A percentile compares a stretch with the other conserved stretches of the same genome.
These are phyloP conservation scores for Backusella tuberculispora DNA, from an alignment of 192 early-diverging fungal species.

Conservation along the genomic window DNA sequence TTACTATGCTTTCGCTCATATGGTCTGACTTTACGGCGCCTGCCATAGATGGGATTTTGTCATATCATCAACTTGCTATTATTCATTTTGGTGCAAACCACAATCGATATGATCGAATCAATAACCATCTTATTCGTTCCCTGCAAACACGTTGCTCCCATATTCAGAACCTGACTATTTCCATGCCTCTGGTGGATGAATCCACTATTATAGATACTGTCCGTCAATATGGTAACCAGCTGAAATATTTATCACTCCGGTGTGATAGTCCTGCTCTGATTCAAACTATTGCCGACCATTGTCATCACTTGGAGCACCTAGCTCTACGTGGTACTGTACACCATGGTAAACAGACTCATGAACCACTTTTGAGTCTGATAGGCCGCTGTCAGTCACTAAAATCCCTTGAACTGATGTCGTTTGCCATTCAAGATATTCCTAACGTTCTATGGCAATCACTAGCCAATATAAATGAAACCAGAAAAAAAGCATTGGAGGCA, in stretches of 20 bases:
- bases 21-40: slow-evolving; percentile 10
- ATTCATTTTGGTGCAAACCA: slow-evolving; percentile 2
- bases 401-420: not conserved
- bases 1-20: not conserved
- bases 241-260: not conserved
- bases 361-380: not conserved
- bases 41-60: not conserved
- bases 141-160: not conserved
- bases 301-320: not conserved
- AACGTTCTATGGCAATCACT: not conserved
- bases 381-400: not conserved
- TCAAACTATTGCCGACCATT: not conserved
- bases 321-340: not conserved
- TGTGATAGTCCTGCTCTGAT: not conserved
- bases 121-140: not conserved
- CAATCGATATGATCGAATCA: not conserved
- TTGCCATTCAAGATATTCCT: slow-evolving; percentile 1
- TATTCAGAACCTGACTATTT: not conserved
- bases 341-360: not conserved
- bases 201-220: not conserved
- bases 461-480: not conserved
- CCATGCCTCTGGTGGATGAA: not conserved
- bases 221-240: not conserved
- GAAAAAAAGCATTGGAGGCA: not conserved
- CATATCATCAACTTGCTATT: not conserved